phyloP scores from a whole-genome alignment of 106 monocot genomes.

The Agapanthus africanus region DNA sequence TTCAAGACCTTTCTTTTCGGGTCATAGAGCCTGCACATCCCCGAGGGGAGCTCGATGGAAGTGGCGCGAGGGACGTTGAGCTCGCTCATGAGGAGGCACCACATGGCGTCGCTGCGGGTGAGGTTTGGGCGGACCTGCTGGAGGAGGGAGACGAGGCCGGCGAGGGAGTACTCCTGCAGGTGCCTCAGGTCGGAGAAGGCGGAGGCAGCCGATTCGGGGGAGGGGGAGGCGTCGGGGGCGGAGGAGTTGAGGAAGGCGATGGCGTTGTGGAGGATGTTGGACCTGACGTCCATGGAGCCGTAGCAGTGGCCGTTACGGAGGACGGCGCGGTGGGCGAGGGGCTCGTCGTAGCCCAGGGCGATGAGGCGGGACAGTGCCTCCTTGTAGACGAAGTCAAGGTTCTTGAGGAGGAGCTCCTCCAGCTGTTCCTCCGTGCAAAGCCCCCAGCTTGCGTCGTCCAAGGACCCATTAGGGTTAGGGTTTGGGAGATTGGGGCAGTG shows the following conservation, averaged over 20 bases:
- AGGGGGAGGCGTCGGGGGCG: no score
- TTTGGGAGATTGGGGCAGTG: no score
- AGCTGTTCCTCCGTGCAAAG: slow-evolving; percentile 86
- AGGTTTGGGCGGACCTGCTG: slow-evolving; percentile 58
- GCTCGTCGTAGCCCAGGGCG: slow-evolving; percentile 50
- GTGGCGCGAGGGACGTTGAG: slow-evolving; percentile 51
- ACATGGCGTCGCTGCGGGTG: slow-evolving; percentile 73
- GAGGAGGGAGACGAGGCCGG: slow-evolving; percentile 68
- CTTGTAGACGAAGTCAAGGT: slow-evolving; percentile 68
- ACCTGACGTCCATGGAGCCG: slow-evolving; percentile 61
- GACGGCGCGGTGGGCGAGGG: slow-evolving; percentile 51
- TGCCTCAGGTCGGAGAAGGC: slow-evolving; percentile 73
- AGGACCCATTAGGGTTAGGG: slow-evolving; percentile 7
- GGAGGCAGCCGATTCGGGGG: background rate
- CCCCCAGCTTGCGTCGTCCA: slow-evolving; percentile 36
- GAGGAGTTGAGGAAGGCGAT: slow-evolving; percentile 26
- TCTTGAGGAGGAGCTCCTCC: slow-evolving; percentile 62
- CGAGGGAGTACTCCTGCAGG: slow-evolving; percentile 71
- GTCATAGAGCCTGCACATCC: no score
- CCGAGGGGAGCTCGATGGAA: slow-evolving; percentile 39
- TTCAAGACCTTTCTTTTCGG: no score
- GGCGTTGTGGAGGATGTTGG: slow-evolving; percentile 79
- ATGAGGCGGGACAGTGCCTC: slow-evolving; percentile 61
- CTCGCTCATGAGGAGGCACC: slow-evolving; percentile 85
- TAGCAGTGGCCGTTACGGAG: slow-evolving; percentile 74